Base-by-base conservation (phyloP, 2,329 filamentous ascomycete species). In the Pseudogymnoascus sp. region DNA sequence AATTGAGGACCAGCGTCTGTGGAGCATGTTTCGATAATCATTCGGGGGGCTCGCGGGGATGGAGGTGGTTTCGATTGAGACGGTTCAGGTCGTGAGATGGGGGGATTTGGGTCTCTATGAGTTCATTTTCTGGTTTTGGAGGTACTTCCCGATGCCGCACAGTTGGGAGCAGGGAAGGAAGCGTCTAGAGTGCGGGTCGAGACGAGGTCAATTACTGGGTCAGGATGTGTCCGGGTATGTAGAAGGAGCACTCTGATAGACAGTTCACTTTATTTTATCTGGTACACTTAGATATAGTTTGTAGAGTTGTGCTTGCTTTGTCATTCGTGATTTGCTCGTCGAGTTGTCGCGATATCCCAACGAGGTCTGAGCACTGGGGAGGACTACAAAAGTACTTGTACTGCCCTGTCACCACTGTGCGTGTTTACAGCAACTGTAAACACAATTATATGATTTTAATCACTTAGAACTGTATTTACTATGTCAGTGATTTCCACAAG, bases 21-120 rank as follows among this genome's bases (percentile, higher is more conserved):
- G 49, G 49, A 33, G 49, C 49, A 55, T 55, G 49, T 55, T 55
- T 55, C 49, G 49, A 55, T 19, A 55, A 55, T 55, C 49, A 55
- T 55, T 55, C 49, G 49, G 49, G 23, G 23, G 16, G 37, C 8
- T 11, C 14, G 37, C 5, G 16, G 45, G 26, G 29, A n/a, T 12
- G 49, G 29, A n/a, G 29, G 49, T 55, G n/a, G 26, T 52, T 52
- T 52, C 14, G 29, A 55, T 55, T 55, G 49, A 26, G 4, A 16
- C 6, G 37, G 10, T 37, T 37, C 16, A n/a, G 26, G 6, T 7
- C 21, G 49, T 19, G 29, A 19, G 49, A 33, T 33, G 33, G 11
- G 33, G 26, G 45, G 45, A 11, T 35, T 35, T 10, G 31, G 10
- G 29, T 10, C 31, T 37, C 33, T 14, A 37, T 37, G 33, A 12